Conservation (phyloP, 352 stramenopile genomes). For the Phytophthora idaei region DNA sequence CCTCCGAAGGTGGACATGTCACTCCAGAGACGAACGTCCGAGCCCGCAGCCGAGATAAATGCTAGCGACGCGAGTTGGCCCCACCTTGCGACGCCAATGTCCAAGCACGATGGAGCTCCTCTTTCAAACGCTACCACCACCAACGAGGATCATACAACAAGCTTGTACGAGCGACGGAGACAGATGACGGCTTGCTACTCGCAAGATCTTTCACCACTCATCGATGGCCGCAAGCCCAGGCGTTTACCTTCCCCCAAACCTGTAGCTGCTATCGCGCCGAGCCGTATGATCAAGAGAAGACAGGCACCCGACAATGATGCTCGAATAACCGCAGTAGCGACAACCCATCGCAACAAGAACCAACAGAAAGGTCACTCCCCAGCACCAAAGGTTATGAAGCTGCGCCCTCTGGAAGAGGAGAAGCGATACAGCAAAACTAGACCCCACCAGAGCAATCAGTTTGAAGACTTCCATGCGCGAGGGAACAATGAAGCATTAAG, state of each 20-base stretch:
- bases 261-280: conserved; percentile 7
- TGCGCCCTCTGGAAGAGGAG: conserved; percentile 29
- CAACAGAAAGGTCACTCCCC: conserved; percentile 17
- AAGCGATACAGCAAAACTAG: conserved; percentile 20
- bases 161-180: conserved; percentile 40
- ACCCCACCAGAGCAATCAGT: conserved; percentile 34
- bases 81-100: conserved; percentile 7
- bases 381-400: conserved; percentile 23
- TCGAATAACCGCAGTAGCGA: background rate
- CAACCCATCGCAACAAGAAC: conserved; percentile 25
- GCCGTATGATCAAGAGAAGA: conserved; percentile 11
- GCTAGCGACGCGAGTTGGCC: conserved; percentile 11
- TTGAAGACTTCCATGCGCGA: conserved; percentile 21
- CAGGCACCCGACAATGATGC: conserved; percentile 18
- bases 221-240: conserved; percentile 57
- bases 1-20: conserved; percentile 15
- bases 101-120: conserved; percentile 8
- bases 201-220: conserved; percentile 64
- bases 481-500: background rate
- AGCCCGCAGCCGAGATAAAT: background rate
- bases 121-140: background rate
- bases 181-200: conserved; percentile 62
- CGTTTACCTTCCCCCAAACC: conserved; percentile 41
- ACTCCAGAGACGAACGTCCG: conserved; percentile 4
- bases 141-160: conserved; percentile 29